phyloP scores from a whole-genome alignment of 495 filamentous ascomycete genomes.

The Bryoglossum gracile region DNA sequence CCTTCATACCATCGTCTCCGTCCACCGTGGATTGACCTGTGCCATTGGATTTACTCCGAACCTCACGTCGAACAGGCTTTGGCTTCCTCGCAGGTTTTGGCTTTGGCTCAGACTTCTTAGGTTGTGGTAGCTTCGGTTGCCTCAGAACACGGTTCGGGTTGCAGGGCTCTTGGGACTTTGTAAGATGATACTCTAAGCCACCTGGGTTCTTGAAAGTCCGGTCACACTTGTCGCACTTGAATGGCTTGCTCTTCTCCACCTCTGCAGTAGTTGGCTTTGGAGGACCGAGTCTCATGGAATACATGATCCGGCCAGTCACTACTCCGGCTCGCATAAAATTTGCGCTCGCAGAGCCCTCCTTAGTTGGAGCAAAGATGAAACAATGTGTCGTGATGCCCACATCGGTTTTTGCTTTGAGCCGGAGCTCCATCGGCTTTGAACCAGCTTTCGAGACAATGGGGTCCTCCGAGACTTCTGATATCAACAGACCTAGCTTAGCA shows the following conservation, averaged over 20 bases:
- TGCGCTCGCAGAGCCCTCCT: neutral
- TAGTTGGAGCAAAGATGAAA: slow-evolving; percentile 10
- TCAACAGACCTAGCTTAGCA: slow-evolving; percentile 4
- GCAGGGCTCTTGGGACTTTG: slow-evolving; percentile 39
- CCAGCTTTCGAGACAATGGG: slow-evolving; percentile 12
- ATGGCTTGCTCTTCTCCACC: slow-evolving; percentile 21
- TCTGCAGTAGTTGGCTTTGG: neutral
- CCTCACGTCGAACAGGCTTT: neutral
- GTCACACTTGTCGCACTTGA: slow-evolving; percentile 40
- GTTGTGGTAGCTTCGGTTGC: neutral
- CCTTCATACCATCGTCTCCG: slow-evolving; percentile 17
- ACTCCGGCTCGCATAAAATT: slow-evolving; percentile 18
- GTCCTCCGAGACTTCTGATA: slow-evolving; percentile 6
- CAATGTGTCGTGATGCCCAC: neutral
- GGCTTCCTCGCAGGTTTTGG: neutral
- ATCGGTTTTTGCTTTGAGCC: slow-evolving; percentile 5
- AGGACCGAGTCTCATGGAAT: neutral
- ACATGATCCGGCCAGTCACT: slow-evolving; percentile 10
- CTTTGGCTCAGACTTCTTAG: neutral
- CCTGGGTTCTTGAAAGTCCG: slow-evolving; percentile 43
- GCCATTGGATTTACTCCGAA: slow-evolving; percentile 23
- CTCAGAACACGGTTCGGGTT: slow-evolving; percentile 41
- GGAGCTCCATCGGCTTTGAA: slow-evolving; percentile 22
- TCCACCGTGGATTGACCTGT: too few species aligned
- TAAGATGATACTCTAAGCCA: slow-evolving; percentile 46